Base-by-base conservation (phyloP, 768 basidiomycete genomes). In the Xerocomus brunneocitrinus region DNA sequence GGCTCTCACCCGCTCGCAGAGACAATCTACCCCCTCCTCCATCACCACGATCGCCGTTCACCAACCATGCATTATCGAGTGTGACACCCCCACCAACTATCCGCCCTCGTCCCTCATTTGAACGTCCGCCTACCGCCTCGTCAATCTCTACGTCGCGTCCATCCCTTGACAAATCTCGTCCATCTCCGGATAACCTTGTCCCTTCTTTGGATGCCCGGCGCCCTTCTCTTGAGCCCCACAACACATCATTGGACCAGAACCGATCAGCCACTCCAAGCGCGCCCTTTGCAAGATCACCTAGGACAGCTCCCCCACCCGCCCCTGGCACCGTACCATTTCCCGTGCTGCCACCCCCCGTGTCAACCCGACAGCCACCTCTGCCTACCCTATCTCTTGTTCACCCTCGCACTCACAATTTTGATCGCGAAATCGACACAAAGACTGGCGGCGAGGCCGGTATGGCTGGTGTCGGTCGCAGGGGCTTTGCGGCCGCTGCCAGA, bases 391-490 rank as follows among this genome's bases (percentile, higher is more conserved):
- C 65, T 42, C 55, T 60, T 8, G 25, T 44, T 0, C 24, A 40
- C 35, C 34, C 54, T 34, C 54, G 47, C 10, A 3, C 53, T 22
- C 60, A 19, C 25, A 34, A 28, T 9, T 30, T 36, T 40, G 50
- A 63, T 30, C 67, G 64, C 7, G 76, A 79, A 32, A 75, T 84
- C 8, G 80, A 88, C 62, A 90, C 88, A n/a, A 82, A 85, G 65
- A 76, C 64, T 3, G 88, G 89, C 4, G 89, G 89, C 7, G 82
- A 76, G 49, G 89, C 88, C 8, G 88, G 89, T 1, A 94, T 95
- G 92, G 92, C 92, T 0, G 92, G 92, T 8, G 91, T 95, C 7
- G 92, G 92, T 8, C 74, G 92, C 55, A 74, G 91, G 59, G 92
- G 89, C 0, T 93, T 93, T 54, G 77, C 76, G 12, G 88, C 91